These are phyloP conservation scores for Chara braunii DNA, from an alignment of 139 green algal species.

Conservation along the genomic window DNA sequence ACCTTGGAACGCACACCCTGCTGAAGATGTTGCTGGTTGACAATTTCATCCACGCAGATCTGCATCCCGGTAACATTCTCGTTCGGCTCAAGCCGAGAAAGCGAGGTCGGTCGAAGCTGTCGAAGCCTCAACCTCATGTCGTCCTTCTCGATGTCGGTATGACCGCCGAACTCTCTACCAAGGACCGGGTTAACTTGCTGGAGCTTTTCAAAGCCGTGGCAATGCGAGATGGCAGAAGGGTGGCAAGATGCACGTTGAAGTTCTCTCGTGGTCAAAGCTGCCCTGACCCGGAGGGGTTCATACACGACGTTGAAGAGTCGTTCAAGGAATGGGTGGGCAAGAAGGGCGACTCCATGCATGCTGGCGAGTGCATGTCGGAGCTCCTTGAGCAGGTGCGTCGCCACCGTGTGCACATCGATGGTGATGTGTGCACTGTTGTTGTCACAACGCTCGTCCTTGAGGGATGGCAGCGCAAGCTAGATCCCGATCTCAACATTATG, in stretches of 20 bases:
- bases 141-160: constrained; percentile 46
- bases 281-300: constrained; percentile 24
- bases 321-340: constrained; percentile 7
- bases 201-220: constrained; percentile 37
- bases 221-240: not conserved
- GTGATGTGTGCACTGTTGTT: constrained; percentile 40
- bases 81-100: constrained; percentile 40
- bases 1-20: constrained; percentile 45
- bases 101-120: not conserved
- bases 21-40: constrained; percentile 70
- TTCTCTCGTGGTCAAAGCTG: constrained; percentile 31
- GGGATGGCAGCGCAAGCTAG: constrained; percentile 40
- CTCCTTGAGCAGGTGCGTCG: constrained; percentile 35
- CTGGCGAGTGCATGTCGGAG: constrained; percentile 40
- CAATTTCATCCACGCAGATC: constrained; percentile 93
- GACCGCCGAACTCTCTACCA: constrained; percentile 31
- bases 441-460: constrained; percentile 44
- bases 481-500: constrained; percentile 40
- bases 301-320: constrained; percentile 20
- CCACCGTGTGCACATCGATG: constrained; percentile 42
- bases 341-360: constrained; percentile 7
- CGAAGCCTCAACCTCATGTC: constrained; percentile 26
- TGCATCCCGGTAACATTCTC: constrained; percentile 83
- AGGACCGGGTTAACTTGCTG: constrained; percentile 21
- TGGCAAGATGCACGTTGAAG: constrained; percentile 20